Evolutionary conservation across 768 basidiomycete species (phyloP).

Genomic region (Clitopilus passeckerianus): DNA sequence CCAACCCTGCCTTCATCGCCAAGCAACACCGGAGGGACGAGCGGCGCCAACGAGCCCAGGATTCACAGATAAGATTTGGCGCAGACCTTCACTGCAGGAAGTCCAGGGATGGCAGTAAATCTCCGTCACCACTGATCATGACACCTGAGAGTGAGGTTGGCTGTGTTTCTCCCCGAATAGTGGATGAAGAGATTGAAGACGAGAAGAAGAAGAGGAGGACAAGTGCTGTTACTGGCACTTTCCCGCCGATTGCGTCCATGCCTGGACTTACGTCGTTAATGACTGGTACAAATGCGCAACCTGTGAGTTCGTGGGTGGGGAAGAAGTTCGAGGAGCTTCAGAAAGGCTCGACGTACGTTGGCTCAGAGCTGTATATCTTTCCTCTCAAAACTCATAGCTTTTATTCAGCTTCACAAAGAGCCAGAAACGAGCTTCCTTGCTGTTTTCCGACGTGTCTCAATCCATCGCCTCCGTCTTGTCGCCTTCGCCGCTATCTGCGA

Average conservation of each 20-base stretch:
- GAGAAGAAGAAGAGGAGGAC: constrained; percentile 5
- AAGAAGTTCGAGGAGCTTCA: constrained; percentile 59
- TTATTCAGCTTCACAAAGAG: constrained; percentile 53
- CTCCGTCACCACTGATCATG: constrained; percentile 6
- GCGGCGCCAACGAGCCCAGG: constrained; percentile 5
- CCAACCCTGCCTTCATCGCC: constrained; percentile 37
- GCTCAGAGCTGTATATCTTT: constrained; percentile 4
- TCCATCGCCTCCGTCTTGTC: constrained; percentile 44
- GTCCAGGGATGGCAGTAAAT: constrained; percentile 13
- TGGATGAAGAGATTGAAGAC: constrained; percentile 10
- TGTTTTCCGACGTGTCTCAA: constrained; percentile 62
- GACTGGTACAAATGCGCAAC: constrained; percentile 11
- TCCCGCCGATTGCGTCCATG: constrained; percentile 32
- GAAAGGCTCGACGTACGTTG: constrained; percentile 47
- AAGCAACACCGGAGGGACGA: constrained; percentile 20
- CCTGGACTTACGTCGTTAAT: constrained; percentile 32
- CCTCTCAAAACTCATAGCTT: neutral
- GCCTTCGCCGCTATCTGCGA: constrained; percentile 28
- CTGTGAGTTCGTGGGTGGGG: constrained; percentile 46
- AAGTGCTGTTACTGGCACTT: neutral
- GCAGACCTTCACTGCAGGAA: constrained; percentile 16
- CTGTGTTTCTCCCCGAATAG: neutral
- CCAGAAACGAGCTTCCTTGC: constrained; percentile 63
- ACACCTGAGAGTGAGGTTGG: constrained; percentile 6
- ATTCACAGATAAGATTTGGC: constrained; percentile 4